Evolutionary conservation across 345 rosid genomes (phyloP).

Genomic region (Lepidium africanum): DNA sequence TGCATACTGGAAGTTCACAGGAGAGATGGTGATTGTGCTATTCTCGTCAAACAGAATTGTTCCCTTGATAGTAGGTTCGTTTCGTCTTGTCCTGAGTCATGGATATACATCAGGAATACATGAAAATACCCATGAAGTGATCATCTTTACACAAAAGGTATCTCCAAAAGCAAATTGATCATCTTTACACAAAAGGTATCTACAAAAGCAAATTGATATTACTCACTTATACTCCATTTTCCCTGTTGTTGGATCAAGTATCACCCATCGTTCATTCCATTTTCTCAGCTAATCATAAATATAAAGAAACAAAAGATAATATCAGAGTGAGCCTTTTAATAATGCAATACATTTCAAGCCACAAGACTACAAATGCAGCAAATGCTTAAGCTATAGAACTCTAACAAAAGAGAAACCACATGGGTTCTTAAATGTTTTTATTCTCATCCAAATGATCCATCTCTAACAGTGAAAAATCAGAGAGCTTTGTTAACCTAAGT

Average conservation of each 20-base stretch:
- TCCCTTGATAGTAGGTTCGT: conserved; percentile 82
- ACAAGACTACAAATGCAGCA: not conserved
- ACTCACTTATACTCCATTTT: conserved; percentile 94
- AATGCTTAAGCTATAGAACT: not conserved
- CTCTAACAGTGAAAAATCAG: not conserved
- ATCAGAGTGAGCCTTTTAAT: not conserved
- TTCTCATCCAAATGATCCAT: not conserved
- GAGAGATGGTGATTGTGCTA: conserved; percentile 80
- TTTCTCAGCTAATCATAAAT: conserved; percentile 61
- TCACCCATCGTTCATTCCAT: conserved; percentile 99
- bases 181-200: not conserved
- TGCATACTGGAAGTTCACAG: conserved; percentile 94
- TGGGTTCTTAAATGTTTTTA: not conserved
- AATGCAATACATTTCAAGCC: not conserved
- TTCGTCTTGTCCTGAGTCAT: conserved; percentile 69
- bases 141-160: not conserved
- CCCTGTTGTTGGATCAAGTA: conserved; percentile 92
- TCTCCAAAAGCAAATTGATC: not conserved
- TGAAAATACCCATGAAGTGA: not conserved
- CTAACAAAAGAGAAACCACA: conserved; percentile 1
- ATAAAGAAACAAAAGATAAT: not conserved
- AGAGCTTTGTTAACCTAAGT: not conserved
- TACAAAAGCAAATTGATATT: not conserved
- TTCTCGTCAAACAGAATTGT: conserved; percentile 72
- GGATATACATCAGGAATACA: not conserved